A percentile compares a stretch with the other conserved stretches of the same genome.
phyloP scores from a whole-genome alignment of 805 yeast species.

The Candida sanyiensis region DNA sequence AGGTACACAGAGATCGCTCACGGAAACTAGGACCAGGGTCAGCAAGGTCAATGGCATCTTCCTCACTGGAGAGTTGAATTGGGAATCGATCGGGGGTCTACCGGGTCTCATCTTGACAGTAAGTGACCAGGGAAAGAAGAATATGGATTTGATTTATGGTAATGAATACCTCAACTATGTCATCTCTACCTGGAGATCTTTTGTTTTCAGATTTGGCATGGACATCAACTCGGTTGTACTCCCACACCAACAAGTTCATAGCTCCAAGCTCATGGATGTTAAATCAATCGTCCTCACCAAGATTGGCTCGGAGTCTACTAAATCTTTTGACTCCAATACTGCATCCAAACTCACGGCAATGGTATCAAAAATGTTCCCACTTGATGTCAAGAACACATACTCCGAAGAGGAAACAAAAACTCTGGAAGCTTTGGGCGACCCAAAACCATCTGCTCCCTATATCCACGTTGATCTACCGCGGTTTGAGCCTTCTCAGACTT shows the following conservation, averaged over 20 bases:
- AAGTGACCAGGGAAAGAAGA: conserved; percentile 67
- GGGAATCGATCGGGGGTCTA: conserved; percentile 84
- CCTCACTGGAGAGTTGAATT: conserved; percentile 69
- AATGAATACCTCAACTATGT: conserved; percentile 44
- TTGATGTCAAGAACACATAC: conserved; percentile 34
- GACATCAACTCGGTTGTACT: conserved; percentile 34
- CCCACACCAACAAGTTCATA: conserved; percentile 19
- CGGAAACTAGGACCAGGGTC: conserved; percentile 52
- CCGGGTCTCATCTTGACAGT: conserved; percentile 85
- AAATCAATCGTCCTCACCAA: conserved; percentile 12
- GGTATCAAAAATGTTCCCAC: conserved; percentile 52
- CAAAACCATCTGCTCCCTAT: conserved; percentile 29
- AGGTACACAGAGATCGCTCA: conserved; percentile 75
- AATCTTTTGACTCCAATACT: conserved; percentile 6
- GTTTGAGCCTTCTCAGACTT: conserved; percentile 19
- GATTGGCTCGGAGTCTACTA: neutral
- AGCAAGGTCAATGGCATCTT: conserved; percentile 61
- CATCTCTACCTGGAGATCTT: conserved; percentile 78
- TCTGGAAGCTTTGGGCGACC: conserved; percentile 27
- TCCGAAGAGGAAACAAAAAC: conserved; percentile 28
- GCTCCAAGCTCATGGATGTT: conserved; percentile 32
- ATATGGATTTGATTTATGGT: conserved; percentile 51
- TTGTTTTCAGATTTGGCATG: conserved; percentile 75
- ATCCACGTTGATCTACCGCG: conserved; percentile 34
- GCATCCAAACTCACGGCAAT: conserved; percentile 23